Conservation (phyloP, 495 filamentous ascomycete genomes). For the Podospora pseudoanserina region DNA sequence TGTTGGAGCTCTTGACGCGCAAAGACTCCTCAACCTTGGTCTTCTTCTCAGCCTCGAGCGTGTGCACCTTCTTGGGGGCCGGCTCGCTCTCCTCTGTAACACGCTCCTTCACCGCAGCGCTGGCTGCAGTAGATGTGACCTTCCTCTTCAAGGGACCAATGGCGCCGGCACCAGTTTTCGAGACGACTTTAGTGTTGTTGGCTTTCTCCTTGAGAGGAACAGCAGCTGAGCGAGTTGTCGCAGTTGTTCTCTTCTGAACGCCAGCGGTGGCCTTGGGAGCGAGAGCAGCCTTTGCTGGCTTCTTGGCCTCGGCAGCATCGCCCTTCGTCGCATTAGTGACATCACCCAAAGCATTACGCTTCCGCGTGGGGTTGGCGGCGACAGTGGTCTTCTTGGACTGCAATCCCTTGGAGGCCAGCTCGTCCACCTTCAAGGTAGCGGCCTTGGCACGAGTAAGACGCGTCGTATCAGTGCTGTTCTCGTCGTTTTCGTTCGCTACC, state of each 20-base stretch:
- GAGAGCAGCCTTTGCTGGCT: constrained; percentile 60
- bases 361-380: constrained; percentile 51
- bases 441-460: constrained; percentile 92
- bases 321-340: constrained; percentile 90
- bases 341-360: constrained; percentile 80
- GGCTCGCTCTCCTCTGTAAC: constrained; percentile 53
- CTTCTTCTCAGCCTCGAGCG: constrained; percentile 41
- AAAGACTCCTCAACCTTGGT: constrained; percentile 25
- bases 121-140: constrained; percentile 46
- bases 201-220: constrained; percentile 70
- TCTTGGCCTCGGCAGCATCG: constrained; percentile 69
- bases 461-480: constrained; percentile 65
- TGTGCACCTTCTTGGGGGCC: constrained; percentile 48
- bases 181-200: constrained; percentile 58
- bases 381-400: constrained; percentile 67
- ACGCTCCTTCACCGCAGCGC: constrained; percentile 57
- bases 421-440: constrained; percentile 62
- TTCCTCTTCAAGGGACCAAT: constrained; percentile 63
- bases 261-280: constrained; percentile 78
- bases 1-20: constrained; percentile 24
- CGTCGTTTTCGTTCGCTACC: constrained; percentile 88
- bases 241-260: constrained; percentile 71
- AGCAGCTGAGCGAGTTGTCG: constrained; percentile 55
- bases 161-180: constrained; percentile 58
- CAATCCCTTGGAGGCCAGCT: constrained; percentile 61